Percentiles rank a stretch among this genome's conserved stretches.
Evolutionary conservation across 2,329 filamentous ascomycete species (phyloP).

Genomic region (Fusarium pseudonygamai): DNA sequence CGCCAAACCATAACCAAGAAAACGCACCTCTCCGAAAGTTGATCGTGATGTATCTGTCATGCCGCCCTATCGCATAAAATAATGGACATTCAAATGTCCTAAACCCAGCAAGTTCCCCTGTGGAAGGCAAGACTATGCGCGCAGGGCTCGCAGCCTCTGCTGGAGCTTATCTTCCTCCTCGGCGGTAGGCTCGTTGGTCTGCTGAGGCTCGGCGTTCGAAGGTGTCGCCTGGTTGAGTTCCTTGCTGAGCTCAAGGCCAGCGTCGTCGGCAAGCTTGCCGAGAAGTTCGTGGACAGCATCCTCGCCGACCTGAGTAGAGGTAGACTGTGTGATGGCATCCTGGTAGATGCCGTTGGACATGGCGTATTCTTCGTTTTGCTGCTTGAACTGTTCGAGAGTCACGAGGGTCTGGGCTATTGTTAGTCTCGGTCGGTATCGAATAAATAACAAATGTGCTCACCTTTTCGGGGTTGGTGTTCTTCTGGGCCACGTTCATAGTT

Average conservation of each 20-base stretch:
- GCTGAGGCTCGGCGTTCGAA: constrained; percentile 66
- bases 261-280: constrained; percentile 87
- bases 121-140: constrained; percentile 52
- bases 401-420: constrained; percentile 60
- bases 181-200: constrained; percentile 73
- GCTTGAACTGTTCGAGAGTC: constrained; percentile 69
- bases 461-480: constrained; percentile 67
- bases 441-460: constrained; percentile 41
- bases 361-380: constrained; percentile 71
- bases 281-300: constrained; percentile 89
- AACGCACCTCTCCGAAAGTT: constrained; percentile 1
- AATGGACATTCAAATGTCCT: background rate
- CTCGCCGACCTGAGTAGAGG: constrained; percentile 75
- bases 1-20: constrained; percentile 38
- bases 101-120: background rate
- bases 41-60: background rate
- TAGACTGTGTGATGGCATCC: constrained; percentile 83
- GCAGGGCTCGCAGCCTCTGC: constrained; percentile 65
- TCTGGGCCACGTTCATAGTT: constrained; percentile 67
- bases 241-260: constrained; percentile 81
- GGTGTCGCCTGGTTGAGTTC: constrained; percentile 72
- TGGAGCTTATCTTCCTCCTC: constrained; percentile 82
- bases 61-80: background rate
- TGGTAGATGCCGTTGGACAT: constrained; percentile 81
- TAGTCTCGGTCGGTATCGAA: background rate